These are phyloP conservation scores for Mrakia frigida DNA, from an alignment of 768 basidiomycete species.

Conservation along the genomic window DNA sequence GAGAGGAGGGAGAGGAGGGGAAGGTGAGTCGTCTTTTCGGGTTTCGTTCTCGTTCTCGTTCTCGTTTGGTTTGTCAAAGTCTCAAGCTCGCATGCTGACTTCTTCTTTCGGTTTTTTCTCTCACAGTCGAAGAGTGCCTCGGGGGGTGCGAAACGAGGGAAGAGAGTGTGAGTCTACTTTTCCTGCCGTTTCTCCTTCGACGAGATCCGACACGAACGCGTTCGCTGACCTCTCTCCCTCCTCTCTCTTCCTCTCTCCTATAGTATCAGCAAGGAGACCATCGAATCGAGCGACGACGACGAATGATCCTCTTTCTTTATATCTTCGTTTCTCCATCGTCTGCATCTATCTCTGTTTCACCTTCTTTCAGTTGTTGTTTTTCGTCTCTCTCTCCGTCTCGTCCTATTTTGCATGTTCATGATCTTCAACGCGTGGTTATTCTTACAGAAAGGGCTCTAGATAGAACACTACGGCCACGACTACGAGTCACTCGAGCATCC, in stretches of 20 bases:
- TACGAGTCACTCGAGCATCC: constrained; percentile 3
- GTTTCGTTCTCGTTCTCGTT: background rate
- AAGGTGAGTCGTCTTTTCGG: constrained; percentile 22
- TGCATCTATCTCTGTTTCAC: background rate
- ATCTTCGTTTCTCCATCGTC: background rate
- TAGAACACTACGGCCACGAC: background rate
- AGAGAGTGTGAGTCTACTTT: constrained; percentile 16
- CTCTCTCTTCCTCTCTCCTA: background rate
- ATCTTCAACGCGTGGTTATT: too few species aligned
- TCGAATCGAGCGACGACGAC: background rate
- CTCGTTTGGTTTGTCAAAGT: background rate
- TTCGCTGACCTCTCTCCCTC: background rate
- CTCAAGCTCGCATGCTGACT: background rate
- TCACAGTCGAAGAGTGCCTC: background rate
- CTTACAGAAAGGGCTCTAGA: too few species aligned
- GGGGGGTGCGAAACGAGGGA: background rate
- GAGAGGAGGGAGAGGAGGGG: constrained; percentile 9
- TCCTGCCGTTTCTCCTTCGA: background rate
- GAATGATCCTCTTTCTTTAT: background rate
- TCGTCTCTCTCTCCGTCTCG: too few species aligned
- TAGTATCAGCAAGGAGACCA: constrained; percentile 16
- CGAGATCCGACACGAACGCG: too few species aligned
- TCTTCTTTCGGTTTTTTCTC: background rate
- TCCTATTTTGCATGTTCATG: too few species aligned
- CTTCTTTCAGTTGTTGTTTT: background rate